Percentiles rank a stretch among this genome's conserved stretches.
These are phyloP conservation scores for Pythium sp. DNA, from an alignment of 352 stramenopile species.

Conservation along the genomic window DNA sequence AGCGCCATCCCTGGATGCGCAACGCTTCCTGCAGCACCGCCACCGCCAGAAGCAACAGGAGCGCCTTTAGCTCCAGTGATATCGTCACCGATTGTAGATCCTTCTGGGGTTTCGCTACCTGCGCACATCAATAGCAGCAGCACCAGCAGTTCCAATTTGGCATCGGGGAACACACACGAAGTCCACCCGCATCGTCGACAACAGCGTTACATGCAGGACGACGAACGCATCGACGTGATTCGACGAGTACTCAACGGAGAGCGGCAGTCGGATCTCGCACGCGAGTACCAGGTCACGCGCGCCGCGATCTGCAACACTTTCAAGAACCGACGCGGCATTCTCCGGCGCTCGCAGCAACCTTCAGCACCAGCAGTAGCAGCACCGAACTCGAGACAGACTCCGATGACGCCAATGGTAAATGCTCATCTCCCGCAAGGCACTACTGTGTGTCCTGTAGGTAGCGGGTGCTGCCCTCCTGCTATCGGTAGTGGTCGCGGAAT, in stretches of 20 bases:
- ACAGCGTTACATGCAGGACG: constrained; percentile 14
- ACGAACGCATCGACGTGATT: constrained; percentile 13
- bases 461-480: not conserved
- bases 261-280: constrained; percentile 58
- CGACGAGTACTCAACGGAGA: constrained; percentile 44
- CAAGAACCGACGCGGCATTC: constrained; percentile 50
- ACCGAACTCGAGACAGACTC: not conserved
- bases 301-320: constrained; percentile 63
- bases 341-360: constrained; percentile 26
- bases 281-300: constrained; percentile 64
- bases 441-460: not conserved
- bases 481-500: not conserved
- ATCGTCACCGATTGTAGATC: not conserved
- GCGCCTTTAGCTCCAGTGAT: too few relatives aligned
- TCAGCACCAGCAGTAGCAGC: not conserved
- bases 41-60: not conserved
- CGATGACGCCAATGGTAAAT: not conserved
- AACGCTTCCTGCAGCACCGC: not conserved
- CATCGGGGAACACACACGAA: not conserved
- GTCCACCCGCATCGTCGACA: not conserved
- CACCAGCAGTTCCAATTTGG: not conserved
- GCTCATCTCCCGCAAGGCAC: not conserved
- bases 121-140: not conserved
- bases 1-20: not conserved
- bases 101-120: not conserved